Percentiles rank a stretch among this genome's conserved stretches.
These are phyloP conservation scores for Wickerhamiella kazuoi DNA, from an alignment of 805 yeast genomes.

Conservation along the genomic window DNA sequence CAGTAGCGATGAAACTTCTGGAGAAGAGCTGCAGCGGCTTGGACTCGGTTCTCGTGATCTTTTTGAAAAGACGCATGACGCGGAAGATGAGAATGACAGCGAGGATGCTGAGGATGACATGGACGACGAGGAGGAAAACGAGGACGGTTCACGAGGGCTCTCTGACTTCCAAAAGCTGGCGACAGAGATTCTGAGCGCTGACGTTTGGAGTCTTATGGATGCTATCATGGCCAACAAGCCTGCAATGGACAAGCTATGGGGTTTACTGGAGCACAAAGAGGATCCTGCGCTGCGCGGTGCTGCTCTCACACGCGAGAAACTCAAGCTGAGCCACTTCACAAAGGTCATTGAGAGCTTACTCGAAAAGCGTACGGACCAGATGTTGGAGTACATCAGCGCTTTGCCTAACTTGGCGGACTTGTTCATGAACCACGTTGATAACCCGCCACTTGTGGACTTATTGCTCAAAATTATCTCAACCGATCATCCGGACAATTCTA, in stretches of 20 bases:
- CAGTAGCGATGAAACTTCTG: background rate
- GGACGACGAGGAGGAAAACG: slow-evolving; percentile 17
- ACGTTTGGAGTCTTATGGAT: slow-evolving; percentile 86
- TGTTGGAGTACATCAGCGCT: slow-evolving; percentile 48
- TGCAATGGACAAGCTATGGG: slow-evolving; percentile 60
- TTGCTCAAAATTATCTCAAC: slow-evolving; percentile 76
- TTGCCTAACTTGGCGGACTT: slow-evolving; percentile 59
- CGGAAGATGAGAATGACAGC: slow-evolving; percentile 1
- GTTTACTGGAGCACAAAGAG: slow-evolving; percentile 46
- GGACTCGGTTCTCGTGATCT: background rate
- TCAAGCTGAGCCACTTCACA: slow-evolving; percentile 70
- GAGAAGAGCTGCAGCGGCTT: too few relatives aligned
- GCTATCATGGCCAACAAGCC: slow-evolving; percentile 62
- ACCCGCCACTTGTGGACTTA: slow-evolving; percentile 90
- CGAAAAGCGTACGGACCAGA: slow-evolving; percentile 73
- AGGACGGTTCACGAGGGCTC: slow-evolving; percentile 5
- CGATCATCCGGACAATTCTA: slow-evolving; percentile 76
- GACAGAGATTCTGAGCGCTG: slow-evolving; percentile 78
- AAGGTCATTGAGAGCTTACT: slow-evolving; percentile 77
- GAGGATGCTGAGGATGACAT: slow-evolving; percentile 10
- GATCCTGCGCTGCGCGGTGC: slow-evolving; percentile 20
- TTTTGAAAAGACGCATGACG: background rate
- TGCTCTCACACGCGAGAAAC: background rate
- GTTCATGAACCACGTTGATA: slow-evolving; percentile 71
- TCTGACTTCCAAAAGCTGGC: slow-evolving; percentile 41